Evolutionary conservation across 495 filamentous ascomycete genomes (phyloP), one percentile per base, ranked within the genome.

Genomic region (Aspergillus ellipticus): DNA sequence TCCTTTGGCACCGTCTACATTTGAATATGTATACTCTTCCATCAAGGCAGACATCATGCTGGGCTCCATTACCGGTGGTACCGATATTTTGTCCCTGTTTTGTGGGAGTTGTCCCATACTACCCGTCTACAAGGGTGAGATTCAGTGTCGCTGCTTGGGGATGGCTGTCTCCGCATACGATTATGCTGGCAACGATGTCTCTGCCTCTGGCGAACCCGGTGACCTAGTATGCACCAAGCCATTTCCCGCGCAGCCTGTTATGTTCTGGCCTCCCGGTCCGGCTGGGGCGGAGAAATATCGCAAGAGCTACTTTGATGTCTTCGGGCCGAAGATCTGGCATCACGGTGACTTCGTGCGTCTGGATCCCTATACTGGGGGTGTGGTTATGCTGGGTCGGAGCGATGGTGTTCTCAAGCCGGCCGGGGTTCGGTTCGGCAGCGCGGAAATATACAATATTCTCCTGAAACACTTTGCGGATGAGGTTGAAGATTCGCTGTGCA

Each of bases 31-130:
- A 20, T 96, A 97, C 73, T 64, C 74, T 5, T 86, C 87, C 6
- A 92, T 97, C 59, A 88, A 89, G 9, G 60, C 84, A 0, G 76
- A 79, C 47, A 79, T 96, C 55, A 89, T 92, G 71, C 77, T 96
- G 16, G 89, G 83, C 51, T 92, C 88, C 54, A 93, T 95, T 61
- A 93, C 89, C 1, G 90, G 90, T 33, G 90, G 92, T 26, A 96
- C 92, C 2, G 92, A 96, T 69, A 97, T 98, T 61, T 86, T 97
- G 56, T 96, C 92, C 0, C 79, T 96, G 33, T 98, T 97, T 68
- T 92, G 91, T 55, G 87, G 88, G 0, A 87, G 91, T 0, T 92
- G 86, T 49, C 90, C 90, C 0, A 81, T 97, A 3, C 75, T 89
- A n/a, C 91, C 94, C 1, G 92, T 98, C 22, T 81, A 89, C 64